Conservation (phyloP, 2,329 filamentous ascomycete genomes). For the Bipolaris bicolor region DNA sequence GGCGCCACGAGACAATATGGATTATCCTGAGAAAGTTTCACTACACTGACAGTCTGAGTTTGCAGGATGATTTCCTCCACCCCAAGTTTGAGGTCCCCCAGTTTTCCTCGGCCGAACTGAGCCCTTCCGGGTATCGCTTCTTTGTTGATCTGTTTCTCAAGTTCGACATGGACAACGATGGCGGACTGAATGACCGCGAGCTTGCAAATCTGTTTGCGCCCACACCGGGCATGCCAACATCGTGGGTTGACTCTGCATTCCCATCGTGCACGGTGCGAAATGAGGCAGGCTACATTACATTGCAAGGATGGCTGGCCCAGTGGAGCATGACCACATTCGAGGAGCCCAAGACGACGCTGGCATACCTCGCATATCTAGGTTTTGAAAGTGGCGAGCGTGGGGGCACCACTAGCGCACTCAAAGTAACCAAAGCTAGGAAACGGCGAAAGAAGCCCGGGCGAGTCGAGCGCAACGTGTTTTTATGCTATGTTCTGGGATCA, state of each 20-base stretch:
- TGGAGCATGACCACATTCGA: conserved; percentile 99
- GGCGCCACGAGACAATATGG: conserved; percentile 97
- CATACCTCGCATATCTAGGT: conserved; percentile 94
- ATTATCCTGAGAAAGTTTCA: conserved; percentile 93
- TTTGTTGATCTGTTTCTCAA: conserved; percentile 95
- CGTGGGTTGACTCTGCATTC: conserved; percentile 88
- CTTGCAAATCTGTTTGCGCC: conserved; percentile 87
- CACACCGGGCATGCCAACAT: conserved; percentile 84
- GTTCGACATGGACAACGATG: conserved; percentile 97
- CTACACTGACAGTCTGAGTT: conserved; percentile 91
- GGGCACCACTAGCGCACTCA: conserved; percentile 81
- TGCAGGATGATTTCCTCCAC: conserved; percentile 89
- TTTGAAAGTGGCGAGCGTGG: conserved; percentile 81
- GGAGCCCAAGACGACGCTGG: conserved; percentile 91
- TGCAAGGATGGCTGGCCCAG: conserved; percentile 97
- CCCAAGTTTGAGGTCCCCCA: conserved; percentile 94
- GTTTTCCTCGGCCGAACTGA: conserved; percentile 90
- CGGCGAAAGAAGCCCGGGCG: conserved; percentile 79
- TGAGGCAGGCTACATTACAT: conserved; percentile 90
- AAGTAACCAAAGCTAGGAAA: conserved; percentile 91
- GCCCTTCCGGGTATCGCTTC: conserved; percentile 92
- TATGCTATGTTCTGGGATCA: conserved; percentile 90
- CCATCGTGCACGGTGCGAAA: conserved; percentile 94
- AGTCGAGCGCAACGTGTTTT: conserved; percentile 91
- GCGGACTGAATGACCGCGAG: conserved; percentile 85